phyloP scores from a whole-genome alignment of 192 early-diverging fungal species.

The Coemansia sp. region DNA sequence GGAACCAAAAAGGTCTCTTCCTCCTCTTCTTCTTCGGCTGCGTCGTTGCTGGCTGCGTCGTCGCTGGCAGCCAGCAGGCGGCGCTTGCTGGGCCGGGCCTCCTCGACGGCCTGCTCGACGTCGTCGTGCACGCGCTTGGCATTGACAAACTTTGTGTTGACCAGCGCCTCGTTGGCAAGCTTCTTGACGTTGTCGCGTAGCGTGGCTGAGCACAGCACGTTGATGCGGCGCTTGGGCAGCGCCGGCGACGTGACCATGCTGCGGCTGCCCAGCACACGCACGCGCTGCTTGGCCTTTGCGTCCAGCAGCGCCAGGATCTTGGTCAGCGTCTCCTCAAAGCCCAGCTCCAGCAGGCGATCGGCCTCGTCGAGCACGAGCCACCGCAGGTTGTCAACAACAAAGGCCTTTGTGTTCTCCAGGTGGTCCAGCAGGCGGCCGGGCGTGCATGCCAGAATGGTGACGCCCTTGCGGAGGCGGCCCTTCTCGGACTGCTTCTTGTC shows the following conservation, averaged over 20 bases:
- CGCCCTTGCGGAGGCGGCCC: conserved; percentile 77
- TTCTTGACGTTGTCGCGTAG: conserved; percentile 76
- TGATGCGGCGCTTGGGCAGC: conserved; percentile 67
- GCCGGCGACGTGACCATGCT: conserved; percentile 29
- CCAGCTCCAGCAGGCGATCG: conserved; percentile 91
- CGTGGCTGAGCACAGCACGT: conserved; percentile 88
- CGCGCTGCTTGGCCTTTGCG: conserved; percentile 26
- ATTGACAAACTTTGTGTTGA: conserved; percentile 75
- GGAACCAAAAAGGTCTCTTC: conserved; percentile 63
- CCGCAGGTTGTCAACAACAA: conserved; percentile 75
- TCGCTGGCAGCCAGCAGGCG: conserved; percentile 28
- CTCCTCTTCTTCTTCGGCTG: neutral
- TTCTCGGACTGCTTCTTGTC: conserved; percentile 80
- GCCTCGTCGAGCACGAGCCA: conserved; percentile 99
- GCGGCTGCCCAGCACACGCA: conserved; percentile 9
- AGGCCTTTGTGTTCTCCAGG: conserved; percentile 77
- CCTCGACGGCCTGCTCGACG: conserved; percentile 32
- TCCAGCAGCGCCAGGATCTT: conserved; percentile 65
- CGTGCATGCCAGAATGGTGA: conserved; percentile 86
- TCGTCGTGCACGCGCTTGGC: conserved; percentile 49
- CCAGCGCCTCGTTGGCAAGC: conserved; percentile 73
- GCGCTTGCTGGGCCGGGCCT: conserved; percentile 20
- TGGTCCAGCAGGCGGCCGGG: conserved; percentile 93
- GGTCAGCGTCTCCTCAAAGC: conserved; percentile 77
- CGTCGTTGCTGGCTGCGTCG: conserved; percentile 32